Conservation (phyloP, 2,329 filamentous ascomycete genomes). For the Fusarium vanettenii region DNA sequence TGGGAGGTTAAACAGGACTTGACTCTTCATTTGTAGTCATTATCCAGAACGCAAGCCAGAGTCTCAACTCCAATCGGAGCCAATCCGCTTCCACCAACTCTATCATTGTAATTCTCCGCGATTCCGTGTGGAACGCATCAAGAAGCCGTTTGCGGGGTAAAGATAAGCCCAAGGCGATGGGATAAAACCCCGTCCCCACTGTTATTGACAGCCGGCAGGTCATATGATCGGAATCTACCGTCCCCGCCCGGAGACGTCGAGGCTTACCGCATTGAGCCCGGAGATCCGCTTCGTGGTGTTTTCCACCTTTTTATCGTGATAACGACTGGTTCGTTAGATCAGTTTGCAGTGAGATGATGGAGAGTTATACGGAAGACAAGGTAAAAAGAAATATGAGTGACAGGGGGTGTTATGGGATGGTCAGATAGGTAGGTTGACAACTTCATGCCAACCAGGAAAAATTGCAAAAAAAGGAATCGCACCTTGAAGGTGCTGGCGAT, state of each 20-base stretch:
- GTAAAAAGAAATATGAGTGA: not conserved
- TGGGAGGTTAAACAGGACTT: not conserved
- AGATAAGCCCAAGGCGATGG: not conserved
- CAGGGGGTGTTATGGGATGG: not conserved
- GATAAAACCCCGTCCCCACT: not conserved
- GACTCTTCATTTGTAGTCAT: not conserved
- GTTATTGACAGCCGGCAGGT: not conserved
- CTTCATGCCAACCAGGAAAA: not conserved
- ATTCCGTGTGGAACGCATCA: not conserved
- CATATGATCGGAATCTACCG: not conserved
- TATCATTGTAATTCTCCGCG: not conserved
- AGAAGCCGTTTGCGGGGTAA: not conserved
- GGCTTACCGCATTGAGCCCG: not conserved
- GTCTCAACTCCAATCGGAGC: not conserved
- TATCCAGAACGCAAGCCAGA: not conserved
- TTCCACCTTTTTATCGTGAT: not conserved
- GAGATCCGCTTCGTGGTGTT: not conserved
- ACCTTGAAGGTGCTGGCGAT: not conserved
- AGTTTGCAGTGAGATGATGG: not conserved
- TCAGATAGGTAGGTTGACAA: not conserved
- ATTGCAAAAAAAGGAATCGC: not conserved
- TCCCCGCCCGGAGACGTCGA: not conserved
- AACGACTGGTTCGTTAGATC: not conserved
- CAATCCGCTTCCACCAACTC: not conserved
- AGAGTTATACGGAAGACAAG: not conserved